Conservation (phyloP, 805 yeast genomes). For the Hanseniaspora opuntiae region DNA sequence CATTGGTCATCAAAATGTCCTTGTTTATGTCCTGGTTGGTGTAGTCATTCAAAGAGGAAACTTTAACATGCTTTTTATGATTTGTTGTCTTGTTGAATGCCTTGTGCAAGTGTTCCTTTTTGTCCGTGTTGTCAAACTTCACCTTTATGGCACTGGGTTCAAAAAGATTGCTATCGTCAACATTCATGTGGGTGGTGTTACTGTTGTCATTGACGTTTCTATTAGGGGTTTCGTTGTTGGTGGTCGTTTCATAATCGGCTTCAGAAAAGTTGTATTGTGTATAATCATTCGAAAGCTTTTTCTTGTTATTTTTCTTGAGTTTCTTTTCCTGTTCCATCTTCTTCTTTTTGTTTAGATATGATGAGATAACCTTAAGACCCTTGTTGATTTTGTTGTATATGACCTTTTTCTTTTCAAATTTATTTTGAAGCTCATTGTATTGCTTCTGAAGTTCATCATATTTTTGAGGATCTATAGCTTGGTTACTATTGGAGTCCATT, state of each 20-base stretch:
- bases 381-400: slow-evolving; percentile 10
- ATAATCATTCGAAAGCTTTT: neutral
- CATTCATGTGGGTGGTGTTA: neutral
- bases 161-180: neutral
- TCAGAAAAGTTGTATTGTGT: slow-evolving; percentile 11
- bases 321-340: slow-evolving; percentile 6
- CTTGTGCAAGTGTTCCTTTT: neutral
- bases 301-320: neutral
- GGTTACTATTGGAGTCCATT: neutral
- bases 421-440: slow-evolving; percentile 1
- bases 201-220: neutral
- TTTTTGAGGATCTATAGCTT: neutral
- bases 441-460: slow-evolving; percentile 3
- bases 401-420: slow-evolving; percentile 9
- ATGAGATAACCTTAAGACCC: slow-evolving; percentile 8
- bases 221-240: slow-evolving; percentile 8
- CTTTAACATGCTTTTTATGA: neutral
- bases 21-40: neutral
- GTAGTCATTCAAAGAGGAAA: neutral
- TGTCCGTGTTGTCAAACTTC: neutral
- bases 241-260: slow-evolving; percentile 11
- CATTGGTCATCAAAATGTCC: neutral
- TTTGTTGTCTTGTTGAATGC: neutral
- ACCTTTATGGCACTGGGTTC: neutral
- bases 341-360: slow-evolving; percentile 10